Conservation (phyloP, 495 filamentous ascomycete genomes). For the Annulohypoxylon bovei region DNA sequence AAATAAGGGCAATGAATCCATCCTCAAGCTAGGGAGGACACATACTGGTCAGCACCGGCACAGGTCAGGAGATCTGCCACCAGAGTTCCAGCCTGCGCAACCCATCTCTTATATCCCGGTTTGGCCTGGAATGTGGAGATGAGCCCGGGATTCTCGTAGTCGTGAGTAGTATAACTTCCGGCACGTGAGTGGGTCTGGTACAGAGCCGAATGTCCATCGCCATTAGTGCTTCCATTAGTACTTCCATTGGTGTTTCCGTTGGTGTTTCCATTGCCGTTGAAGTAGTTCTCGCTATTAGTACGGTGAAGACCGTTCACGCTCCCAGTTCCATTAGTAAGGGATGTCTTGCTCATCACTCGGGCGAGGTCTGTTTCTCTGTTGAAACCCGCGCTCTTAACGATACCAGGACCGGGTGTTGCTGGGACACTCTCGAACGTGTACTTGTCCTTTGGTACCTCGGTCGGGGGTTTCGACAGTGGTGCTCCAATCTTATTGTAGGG, state of each 20-base stretch:
- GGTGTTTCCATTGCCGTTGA: conserved; percentile 47
- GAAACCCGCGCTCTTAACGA: conserved; percentile 69
- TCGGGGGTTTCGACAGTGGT: conserved; percentile 76
- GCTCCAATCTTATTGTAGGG: conserved; percentile 96
- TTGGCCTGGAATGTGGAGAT: conserved; percentile 78
- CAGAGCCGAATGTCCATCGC: conserved; percentile 29
- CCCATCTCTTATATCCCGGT: conserved; percentile 97
- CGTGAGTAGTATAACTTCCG: conserved; percentile 62
- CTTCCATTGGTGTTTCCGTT: conserved; percentile 50
- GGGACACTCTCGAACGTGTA: conserved; percentile 97
- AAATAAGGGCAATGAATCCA: conserved; percentile 3
- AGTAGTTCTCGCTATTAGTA: conserved; percentile 52
- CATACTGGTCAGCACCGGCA: conserved; percentile 90
- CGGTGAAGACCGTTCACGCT: conserved; percentile 48
- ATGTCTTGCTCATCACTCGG: conserved; percentile 44
- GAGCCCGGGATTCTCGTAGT: conserved; percentile 65
- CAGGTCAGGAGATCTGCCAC: conserved; percentile 95
- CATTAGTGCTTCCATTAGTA: conserved; percentile 12
- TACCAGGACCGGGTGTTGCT: conserved; percentile 78
- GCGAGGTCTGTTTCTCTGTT: conserved; percentile 45
- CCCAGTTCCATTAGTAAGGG: conserved; percentile 62
- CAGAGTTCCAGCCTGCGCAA: conserved; percentile 94
- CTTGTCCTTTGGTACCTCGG: conserved; percentile 63
- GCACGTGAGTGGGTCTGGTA: conserved; percentile 33
- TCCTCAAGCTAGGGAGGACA: conserved; percentile 23